Base-by-base conservation (phyloP, 164 flowering plant genomes). In the Tetracentron sinense region DNA sequence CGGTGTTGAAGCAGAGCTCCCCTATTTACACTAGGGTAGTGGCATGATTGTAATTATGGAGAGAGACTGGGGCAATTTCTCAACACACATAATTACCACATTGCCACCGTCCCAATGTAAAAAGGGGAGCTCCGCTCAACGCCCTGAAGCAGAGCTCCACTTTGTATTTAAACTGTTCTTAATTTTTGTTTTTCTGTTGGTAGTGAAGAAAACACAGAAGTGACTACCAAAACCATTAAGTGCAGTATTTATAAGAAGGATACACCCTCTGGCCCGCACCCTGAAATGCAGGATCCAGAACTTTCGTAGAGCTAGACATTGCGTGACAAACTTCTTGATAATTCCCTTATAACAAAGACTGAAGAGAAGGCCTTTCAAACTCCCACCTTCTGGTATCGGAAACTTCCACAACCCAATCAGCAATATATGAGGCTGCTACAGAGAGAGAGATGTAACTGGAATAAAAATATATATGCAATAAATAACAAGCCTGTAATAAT, bases 281-380 rank as follows among this genome's bases (percentile, higher is more conserved):
- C 69, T 87, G 96, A 69, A 94, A 91, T 68, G 97, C 95, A 76
- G 96, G 93, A 72, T 94, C 98, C 71, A 87, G 42, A 74, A 67
- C 73, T 77, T 91, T 94, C 38, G 84, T 35, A 62, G 96, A 61
- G 77, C 77, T 76, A 58, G 95, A 78, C 98, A 94, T 91, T 66
- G 56, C 60, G 46, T n/a, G 23, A 30, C 57, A 68, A 70, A 51
- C 62, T 69, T 59, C 71, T 69, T 23, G 33, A 44, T 46, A 22
- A 47, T 29, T 22, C 23, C 68, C 56, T 53, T 49, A 19, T 1
- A 20, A 54, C n/a, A 58, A 61, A 56, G 28, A 42, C 67, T 46
- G 50, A 65, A 54, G 42, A 28, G 63, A 55, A 22, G 42, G 30
- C 31, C 49, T 56, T 67, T 23, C 2, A 33, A 38, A 51, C 23